Percentiles rank a stretch among this genome's conserved stretches.
These are phyloP conservation scores for Pseudoscleropodium purum DNA, from an alignment of 225 moss, liverwort and hornwort species.

Conservation along the genomic window DNA sequence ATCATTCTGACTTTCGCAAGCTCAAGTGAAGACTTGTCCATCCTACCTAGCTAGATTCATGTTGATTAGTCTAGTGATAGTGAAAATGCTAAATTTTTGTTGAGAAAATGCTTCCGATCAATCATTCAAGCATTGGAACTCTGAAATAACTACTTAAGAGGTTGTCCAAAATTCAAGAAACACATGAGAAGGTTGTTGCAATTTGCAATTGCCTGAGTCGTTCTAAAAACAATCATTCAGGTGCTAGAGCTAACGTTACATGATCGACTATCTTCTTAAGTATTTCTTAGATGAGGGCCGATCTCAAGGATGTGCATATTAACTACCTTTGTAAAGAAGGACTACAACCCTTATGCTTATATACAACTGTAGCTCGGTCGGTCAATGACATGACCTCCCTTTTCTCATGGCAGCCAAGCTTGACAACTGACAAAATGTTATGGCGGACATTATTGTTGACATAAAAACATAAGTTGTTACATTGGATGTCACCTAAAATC, in stretches of 20 bases:
- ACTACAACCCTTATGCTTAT: background rate
- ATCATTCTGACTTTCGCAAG: background rate
- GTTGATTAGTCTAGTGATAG: background rate
- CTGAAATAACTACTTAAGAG: background rate
- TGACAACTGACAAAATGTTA: too few relatives aligned
- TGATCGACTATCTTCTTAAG: conserved; percentile 16
- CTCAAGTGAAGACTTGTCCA: background rate
- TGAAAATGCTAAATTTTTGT: background rate
- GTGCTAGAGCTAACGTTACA: background rate
- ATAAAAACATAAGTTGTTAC: too few relatives aligned
- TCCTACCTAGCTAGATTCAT: background rate
- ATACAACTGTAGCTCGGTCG: background rate
- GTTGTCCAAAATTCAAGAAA: background rate
- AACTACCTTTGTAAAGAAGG: background rate
- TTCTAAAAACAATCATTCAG: background rate
- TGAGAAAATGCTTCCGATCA: background rate
- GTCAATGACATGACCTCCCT: background rate
- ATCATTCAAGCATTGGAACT: background rate
- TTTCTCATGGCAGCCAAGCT: background rate
- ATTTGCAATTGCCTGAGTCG: background rate
- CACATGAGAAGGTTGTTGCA: conserved; percentile 2
- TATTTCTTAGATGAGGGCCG: conserved; percentile 13
- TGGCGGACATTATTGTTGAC: too few relatives aligned
- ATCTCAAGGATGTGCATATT: background rate
- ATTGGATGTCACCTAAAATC: too few relatives aligned